Evolutionary conservation across 768 basidiomycete species (phyloP), one percentile per base, ranked within the genome.

Genomic region (Kwoniella newhampshirensis): DNA sequence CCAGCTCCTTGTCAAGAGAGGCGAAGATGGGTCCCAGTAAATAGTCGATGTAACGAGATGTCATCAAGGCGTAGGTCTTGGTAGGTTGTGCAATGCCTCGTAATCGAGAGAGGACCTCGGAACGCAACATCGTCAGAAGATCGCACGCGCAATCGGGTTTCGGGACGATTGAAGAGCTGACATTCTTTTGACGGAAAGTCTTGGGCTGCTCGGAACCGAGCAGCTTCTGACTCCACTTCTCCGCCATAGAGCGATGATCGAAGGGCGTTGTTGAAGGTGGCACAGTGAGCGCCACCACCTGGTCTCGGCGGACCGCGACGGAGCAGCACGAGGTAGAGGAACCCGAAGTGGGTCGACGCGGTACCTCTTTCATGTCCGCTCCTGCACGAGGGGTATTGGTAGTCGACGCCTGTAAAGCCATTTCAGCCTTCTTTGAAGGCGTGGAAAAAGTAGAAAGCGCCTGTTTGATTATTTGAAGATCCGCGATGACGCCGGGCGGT

Each of bases 371-470:
- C n/a, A n/a, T n/a, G n/a, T n/a, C n/a, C n/a, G n/a, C 27, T 43
- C 20, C 45, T 28, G 42, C 25, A 18, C 28, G 47, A 46, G 12
- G 32, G 21, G 5, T 36, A 41, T 49, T 11, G 13, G 25, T 36
- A 65, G 48, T 25, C 9, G 44, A 26, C 2, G 21, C 36, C 8
- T 9, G 7, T 9, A 23, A 23, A 13, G 45, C 7, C 21, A 17
- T 42, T n/a, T 42, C 6, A 23, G 8, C 21, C 18, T 42, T 23
- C 6, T 23, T 28, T 6, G 12, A 23, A 44, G 40, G 40, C 2
- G 53, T 51, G 8, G 59, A 61, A 13, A 56, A 28, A 17, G 54
- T 61, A 15, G 59, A 48, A 17, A 61, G 20, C 5, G 59, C 59
- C 23, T 61, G 59, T 15, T 42, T 21, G 28, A 55, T 61, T 8